These are phyloP conservation scores for Xylaria grammica DNA, from an alignment of 495 filamentous ascomycete species.

Conservation along the genomic window DNA sequence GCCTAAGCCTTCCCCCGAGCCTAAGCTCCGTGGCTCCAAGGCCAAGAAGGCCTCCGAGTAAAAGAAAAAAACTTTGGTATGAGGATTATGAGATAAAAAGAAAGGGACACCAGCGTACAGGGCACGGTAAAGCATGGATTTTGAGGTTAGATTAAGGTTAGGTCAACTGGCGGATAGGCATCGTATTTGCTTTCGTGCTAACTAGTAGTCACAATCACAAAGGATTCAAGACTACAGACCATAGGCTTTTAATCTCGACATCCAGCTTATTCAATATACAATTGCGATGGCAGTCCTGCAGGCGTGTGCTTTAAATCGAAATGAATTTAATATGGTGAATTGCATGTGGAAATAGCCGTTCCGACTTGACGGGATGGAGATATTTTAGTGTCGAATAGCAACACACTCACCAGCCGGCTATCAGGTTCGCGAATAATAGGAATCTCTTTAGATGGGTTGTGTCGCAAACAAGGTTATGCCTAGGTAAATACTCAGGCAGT, in stretches of 20 bases:
- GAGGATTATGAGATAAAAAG: conserved; percentile 18
- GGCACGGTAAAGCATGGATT: conserved; percentile 23
- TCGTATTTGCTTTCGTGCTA: conserved; percentile 25
- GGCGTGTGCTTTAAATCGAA: background rate
- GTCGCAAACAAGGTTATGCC: conserved; percentile 6
- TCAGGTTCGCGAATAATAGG: background rate
- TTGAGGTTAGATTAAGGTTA: conserved; percentile 25
- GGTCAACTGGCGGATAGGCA: conserved; percentile 27
- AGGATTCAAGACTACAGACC: conserved; percentile 15
- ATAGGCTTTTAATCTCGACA: background rate
- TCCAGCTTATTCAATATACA: background rate
- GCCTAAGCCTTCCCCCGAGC: conserved; percentile 73
- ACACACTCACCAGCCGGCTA: background rate
- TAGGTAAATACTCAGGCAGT: background rate
- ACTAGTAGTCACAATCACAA: conserved; percentile 30
- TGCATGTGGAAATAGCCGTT: background rate
- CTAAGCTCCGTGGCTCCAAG: conserved; percentile 80
- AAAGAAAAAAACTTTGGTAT: conserved; percentile 34
- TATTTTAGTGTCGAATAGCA: background rate
- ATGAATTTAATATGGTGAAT: background rate
- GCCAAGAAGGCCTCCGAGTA: conserved; percentile 73
- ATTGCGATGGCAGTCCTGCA: background rate
- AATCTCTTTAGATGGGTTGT: background rate
- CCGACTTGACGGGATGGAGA: background rate
- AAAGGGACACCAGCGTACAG: conserved; percentile 19